Evolutionary conservation across 1,139 yeast species (phyloP), one percentile per base, ranked within the genome.

Genomic region (Suhomyces terraborum): DNA sequence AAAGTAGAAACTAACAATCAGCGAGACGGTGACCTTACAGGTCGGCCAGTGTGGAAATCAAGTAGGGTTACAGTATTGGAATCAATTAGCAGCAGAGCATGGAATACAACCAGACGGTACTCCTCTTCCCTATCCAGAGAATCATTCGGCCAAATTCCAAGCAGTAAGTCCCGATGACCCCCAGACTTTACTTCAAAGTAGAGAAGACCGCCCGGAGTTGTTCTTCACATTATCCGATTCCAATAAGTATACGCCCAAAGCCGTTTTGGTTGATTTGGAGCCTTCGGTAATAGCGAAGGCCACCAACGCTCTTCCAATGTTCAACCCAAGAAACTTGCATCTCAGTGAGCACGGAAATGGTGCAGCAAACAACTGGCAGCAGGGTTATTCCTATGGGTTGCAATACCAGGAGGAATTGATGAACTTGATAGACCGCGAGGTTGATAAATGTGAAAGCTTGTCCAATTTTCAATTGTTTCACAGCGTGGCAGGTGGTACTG

Each of bases 401-500:
- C 69, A 72, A 34, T 78, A 85, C 48, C 76, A 78, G 41, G 97
- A 89, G 40, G 82, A 80, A 17, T 67, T 93, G 34, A 55, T 88
- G 48, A 93, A 88, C 55, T 80, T 91, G 76, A 76, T 93, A 34
- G 97, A 91, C 57, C 74, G 95, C 46, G 98, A 93, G 55, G 77
- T 91, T 32, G 98, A 93, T 57, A 85, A 88, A 29, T 85, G 96
- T 54, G 98, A 93, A 48, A 84, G 87, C 45, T 68, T 91, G 41
- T 93, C 89, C 48, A 95, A 95, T 6, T 93, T 94, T 61, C 96
- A 89, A 68, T 67, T 93, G 49, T 65, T 91, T 43, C 98, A 93
- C 61, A 88, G 97, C 12, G 95, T 94, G n/a, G 98, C 97, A 0
- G 98, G 98, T 19, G 98, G 98, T 26, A 93, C 98, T 0, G 98